Evolutionary conservation across 306 rosid species (phyloP).

Genomic region (Rosa chinensis): DNA sequence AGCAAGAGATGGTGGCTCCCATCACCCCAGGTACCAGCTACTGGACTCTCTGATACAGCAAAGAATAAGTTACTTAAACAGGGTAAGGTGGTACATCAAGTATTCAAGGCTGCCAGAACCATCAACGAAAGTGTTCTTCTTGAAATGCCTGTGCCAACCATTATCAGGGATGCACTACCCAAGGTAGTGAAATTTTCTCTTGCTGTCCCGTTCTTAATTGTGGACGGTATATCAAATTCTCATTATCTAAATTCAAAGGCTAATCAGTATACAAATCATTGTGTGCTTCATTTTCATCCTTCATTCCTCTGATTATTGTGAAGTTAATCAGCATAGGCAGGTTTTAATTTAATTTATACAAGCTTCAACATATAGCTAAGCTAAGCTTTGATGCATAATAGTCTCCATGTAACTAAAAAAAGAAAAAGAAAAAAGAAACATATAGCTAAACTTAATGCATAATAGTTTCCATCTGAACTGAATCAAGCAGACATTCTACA

Average conservation of each 20-base stretch:
- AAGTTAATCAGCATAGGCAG: neutral
- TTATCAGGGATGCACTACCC: conserved; percentile 64
- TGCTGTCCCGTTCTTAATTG: neutral
- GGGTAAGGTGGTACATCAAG: conserved; percentile 71
- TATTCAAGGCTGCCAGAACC: conserved; percentile 86
- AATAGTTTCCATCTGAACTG: neutral
- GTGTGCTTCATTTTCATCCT: neutral
- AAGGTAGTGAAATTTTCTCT: conserved; percentile 51
- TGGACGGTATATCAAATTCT: neutral
- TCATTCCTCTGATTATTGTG: neutral
- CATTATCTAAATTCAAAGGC: neutral
- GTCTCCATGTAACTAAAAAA: neutral
- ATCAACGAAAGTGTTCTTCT: conserved; percentile 76
- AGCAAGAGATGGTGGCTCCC: conserved; percentile 96
- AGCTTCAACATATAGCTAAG: neutral
- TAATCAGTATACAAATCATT: neutral
- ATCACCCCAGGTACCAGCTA: conserved; percentile 66
- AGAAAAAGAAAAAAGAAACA: neutral
- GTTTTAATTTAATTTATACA: neutral
- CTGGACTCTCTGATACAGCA: conserved; percentile 71
- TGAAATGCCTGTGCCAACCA: conserved; percentile 81
- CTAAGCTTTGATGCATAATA: neutral
- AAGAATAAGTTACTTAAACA: conserved; percentile 61
- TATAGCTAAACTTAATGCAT: neutral
- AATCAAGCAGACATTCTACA: neutral